These are phyloP conservation scores for Silene coronaria DNA, from an alignment of 179 eudicot species.

Conservation along the genomic window DNA sequence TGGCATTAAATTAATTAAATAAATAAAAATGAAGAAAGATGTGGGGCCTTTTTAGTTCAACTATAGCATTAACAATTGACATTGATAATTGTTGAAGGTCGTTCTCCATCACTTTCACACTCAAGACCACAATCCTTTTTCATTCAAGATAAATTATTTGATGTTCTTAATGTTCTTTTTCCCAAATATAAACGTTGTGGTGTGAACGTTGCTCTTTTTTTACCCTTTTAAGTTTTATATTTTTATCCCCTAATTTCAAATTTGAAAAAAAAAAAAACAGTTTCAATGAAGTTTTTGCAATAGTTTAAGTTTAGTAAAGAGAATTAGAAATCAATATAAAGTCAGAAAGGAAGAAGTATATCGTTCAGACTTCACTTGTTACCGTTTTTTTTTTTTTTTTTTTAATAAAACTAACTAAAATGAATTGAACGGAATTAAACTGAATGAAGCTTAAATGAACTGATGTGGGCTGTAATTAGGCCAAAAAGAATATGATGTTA, in stretches of 20 bases:
- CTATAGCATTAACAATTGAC: slow-evolving; percentile 13
- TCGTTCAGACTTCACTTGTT: no score
- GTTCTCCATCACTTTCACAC: slow-evolving; percentile 18
- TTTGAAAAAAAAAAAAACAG: no score
- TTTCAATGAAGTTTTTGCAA: no score
- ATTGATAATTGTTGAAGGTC: slow-evolving; percentile 28
- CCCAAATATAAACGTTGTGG: slow-evolving; percentile 32
- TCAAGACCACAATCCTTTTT: not conserved
- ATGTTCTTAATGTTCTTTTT: not conserved
- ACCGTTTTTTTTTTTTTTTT: no score
- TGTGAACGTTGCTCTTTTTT: slow-evolving; percentile 14
- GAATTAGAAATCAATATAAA: no score
- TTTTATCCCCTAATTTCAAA: slow-evolving; percentile 10
- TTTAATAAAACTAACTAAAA: no score
- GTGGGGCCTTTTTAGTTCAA: slow-evolving; percentile 18
- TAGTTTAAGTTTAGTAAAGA: no score
- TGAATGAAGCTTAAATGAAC: not conserved
- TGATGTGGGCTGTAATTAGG: no score
- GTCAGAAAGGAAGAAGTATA: no score
- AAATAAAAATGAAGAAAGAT: not conserved
- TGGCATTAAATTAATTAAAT: not conserved
- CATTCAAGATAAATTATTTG: not conserved
- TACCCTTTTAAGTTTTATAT: not conserved
- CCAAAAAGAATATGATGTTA: not conserved
- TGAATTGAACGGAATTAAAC: not conserved